phyloP scores from a whole-genome alignment of 2,329 filamentous ascomycete genomes.

The Scopulariopsis brevicaulis region DNA sequence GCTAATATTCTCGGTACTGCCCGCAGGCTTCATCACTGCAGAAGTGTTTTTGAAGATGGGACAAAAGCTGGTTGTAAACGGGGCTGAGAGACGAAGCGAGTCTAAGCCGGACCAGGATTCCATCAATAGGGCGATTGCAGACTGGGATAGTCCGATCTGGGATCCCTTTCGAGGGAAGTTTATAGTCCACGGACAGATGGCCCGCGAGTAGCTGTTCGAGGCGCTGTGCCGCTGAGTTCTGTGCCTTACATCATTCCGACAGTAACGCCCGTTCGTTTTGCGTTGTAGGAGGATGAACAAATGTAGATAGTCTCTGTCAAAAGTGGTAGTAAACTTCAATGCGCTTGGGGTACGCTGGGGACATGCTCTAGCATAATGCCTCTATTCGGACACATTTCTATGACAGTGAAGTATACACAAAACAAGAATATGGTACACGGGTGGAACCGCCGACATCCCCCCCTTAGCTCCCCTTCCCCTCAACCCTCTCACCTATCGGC shows the following conservation, averaged over 20 bases:
- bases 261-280: no score
- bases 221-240: neutral
- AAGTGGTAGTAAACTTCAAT: neutral
- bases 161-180: slow-evolving; percentile 12
- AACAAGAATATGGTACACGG: slow-evolving; percentile 1
- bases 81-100: neutral
- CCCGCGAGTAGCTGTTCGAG: neutral
- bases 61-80: neutral
- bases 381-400: slow-evolving; percentile 2
- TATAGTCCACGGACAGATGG: slow-evolving; percentile 4
- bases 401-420: slow-evolving; percentile 4
- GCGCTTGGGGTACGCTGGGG: neutral
- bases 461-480: slow-evolving; percentile 1
- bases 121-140: slow-evolving; percentile 4
- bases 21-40: slow-evolving; percentile 29
- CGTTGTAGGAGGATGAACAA: neutral
- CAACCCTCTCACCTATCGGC: slow-evolving; percentile 48
- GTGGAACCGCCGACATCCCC: neutral
- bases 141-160: slow-evolving; percentile 12
- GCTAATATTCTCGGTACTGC: slow-evolving; percentile 4
- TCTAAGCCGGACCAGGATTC: neutral
- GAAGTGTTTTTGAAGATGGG: slow-evolving; percentile 22
- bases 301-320: neutral
- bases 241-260: no score
- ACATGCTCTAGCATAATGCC: neutral